Evolutionary conservation across 352 stramenopile species (phyloP).

Genomic region (Pseudoperonospora humuli): DNA sequence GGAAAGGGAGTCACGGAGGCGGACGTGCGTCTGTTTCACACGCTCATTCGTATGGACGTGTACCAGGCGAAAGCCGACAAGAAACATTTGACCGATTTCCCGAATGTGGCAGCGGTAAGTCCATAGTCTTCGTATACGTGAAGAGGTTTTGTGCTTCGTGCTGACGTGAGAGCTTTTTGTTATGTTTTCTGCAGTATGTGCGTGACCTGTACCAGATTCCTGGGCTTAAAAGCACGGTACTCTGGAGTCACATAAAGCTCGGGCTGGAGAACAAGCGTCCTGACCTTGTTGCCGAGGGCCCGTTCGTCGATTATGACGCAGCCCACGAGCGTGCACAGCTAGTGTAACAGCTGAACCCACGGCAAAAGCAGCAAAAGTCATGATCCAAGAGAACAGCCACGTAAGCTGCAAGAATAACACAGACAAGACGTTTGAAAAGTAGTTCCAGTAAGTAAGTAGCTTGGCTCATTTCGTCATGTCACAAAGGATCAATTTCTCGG

Average conservation of each 20-base stretch:
- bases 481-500: too few relatives aligned
- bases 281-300: conserved; percentile 67
- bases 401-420: too few relatives aligned
- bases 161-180: conserved; percentile 2
- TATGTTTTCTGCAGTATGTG: conserved; percentile 20
- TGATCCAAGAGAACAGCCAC: too few relatives aligned
- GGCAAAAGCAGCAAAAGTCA: too few relatives aligned
- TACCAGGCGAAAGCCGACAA: conserved; percentile 21
- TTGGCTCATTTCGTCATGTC: too few relatives aligned
- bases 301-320: conserved; percentile 25
- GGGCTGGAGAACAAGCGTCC: conserved; percentile 78
- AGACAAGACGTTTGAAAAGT: too few relatives aligned
- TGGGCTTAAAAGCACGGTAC: conserved; percentile 56
- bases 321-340: conserved; percentile 22
- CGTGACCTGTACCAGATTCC: conserved; percentile 78
- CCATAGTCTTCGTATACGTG: not conserved
- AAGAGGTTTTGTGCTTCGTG: not conserved
- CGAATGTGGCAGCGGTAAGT: conserved; percentile 34
- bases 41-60: conserved; percentile 29
- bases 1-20: conserved; percentile 31
- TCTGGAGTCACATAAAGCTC: conserved; percentile 87
- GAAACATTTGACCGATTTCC: conserved; percentile 34
- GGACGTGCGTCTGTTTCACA: conserved; percentile 36
- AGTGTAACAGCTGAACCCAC: too few relatives aligned
- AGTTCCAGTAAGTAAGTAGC: too few relatives aligned